Conservation (phyloP, 148 eudicot species). For the Silene latifolia region DNA sequence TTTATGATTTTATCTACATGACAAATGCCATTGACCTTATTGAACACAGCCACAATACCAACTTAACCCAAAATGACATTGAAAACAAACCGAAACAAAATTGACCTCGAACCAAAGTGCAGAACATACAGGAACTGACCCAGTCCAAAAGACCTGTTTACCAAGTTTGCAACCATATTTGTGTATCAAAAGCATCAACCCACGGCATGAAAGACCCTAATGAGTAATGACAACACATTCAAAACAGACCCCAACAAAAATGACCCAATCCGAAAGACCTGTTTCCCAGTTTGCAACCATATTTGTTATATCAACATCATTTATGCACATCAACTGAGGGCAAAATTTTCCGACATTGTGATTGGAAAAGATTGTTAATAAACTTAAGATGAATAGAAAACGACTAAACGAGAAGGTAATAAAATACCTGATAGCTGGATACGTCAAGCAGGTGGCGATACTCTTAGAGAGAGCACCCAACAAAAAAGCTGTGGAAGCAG, state of each 20-base stretch:
- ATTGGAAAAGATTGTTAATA: background rate
- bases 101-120: too few relatives aligned
- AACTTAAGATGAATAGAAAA: background rate
- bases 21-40: too few relatives aligned
- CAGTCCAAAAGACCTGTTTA: too few relatives aligned
- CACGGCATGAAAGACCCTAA: too few relatives aligned
- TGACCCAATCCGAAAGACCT: background rate
- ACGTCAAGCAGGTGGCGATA: conserved; percentile 84
- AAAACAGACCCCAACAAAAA: background rate
- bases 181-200: too few relatives aligned
- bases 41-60: too few relatives aligned
- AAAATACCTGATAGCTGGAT: conserved; percentile 83
- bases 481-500: conserved; percentile 84
- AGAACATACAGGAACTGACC: too few relatives aligned
- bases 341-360: background rate
- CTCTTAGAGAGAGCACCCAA: conserved; percentile 91
- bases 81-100: too few relatives aligned
- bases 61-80: too few relatives aligned
- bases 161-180: too few relatives aligned
- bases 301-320: background rate
- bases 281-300: background rate
- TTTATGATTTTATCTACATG: too few relatives aligned
- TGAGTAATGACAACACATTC: too few relatives aligned
- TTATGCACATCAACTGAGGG: background rate
- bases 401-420: conserved; percentile 10